phyloP scores from a whole-genome alignment of 108 stramenopile species.

The Thalassiosira profunda region DNA sequence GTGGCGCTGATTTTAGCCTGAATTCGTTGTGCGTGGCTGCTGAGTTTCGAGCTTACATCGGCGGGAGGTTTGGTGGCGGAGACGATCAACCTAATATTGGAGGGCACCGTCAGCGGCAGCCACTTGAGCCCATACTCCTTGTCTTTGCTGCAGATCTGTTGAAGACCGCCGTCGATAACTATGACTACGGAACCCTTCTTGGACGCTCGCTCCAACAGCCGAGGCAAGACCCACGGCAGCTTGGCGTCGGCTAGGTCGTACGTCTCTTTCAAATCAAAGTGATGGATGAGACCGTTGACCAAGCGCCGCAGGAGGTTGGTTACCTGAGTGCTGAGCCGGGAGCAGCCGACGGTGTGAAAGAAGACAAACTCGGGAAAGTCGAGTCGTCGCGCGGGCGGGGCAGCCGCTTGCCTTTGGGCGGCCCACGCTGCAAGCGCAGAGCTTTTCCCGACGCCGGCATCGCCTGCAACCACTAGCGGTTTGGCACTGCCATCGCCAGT shows the following conservation, averaged over 20 bases:
- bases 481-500: not conserved
- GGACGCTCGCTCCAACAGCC: slow-evolving; percentile 65
- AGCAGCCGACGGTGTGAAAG: slow-evolving; percentile 63
- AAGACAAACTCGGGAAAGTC: slow-evolving; percentile 53
- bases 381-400: slow-evolving; percentile 8
- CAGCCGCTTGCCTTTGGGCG: slow-evolving; percentile 20
- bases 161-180: slow-evolving; percentile 68
- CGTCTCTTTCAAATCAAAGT: slow-evolving; percentile 47
- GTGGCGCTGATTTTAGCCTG: not conserved
- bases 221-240: slow-evolving; percentile 73
- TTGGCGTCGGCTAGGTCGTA: slow-evolving; percentile 49
- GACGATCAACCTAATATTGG: slow-evolving; percentile 63
- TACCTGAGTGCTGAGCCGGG: slow-evolving; percentile 32
- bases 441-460: slow-evolving; percentile 55
- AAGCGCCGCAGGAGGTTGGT: slow-evolving; percentile 43
- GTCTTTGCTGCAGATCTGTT: slow-evolving; percentile 49
- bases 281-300: slow-evolving; percentile 31
- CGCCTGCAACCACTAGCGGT: slow-evolving; percentile 47
- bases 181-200: slow-evolving; percentile 65
- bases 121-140: slow-evolving; percentile 62
- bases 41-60: slow-evolving; percentile 9
- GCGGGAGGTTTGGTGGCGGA: slow-evolving; percentile 46
- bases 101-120: slow-evolving; percentile 53
- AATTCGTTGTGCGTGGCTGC: slow-evolving; percentile 10
- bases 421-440: slow-evolving; percentile 64